phyloP scores from a whole-genome alignment of 2,329 filamentous ascomycete genomes.

The Moelleriella libera region DNA sequence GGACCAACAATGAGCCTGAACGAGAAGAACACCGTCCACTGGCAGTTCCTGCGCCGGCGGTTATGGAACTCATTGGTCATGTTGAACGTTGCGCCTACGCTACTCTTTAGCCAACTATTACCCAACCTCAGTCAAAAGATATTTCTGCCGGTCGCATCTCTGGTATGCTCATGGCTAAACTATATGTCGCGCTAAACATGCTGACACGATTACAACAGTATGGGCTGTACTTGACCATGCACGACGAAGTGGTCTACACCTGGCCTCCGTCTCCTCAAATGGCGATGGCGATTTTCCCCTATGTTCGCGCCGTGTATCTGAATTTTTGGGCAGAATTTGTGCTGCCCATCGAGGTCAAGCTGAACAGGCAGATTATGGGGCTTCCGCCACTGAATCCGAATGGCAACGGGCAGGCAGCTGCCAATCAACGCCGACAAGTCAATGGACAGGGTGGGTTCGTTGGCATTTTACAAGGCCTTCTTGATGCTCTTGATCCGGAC shows the following conservation, averaged over 20 bases:
- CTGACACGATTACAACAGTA: constrained; percentile 22
- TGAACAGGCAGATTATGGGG: constrained; percentile 32
- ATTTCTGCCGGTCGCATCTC: constrained; percentile 24
- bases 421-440: constrained; percentile 7
- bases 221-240: constrained; percentile 28
- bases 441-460: constrained; percentile 17
- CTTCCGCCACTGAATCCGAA: constrained; percentile 15
- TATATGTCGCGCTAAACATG: background rate
- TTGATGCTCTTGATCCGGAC: constrained; percentile 21
- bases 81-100: constrained; percentile 29
- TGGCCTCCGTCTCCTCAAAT: constrained; percentile 42
- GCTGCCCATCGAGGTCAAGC: constrained; percentile 29
- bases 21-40: constrained; percentile 9
- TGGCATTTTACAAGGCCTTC: constrained; percentile 20
- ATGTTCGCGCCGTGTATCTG: constrained; percentile 28
- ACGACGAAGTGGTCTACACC: constrained; percentile 27
- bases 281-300: constrained; percentile 34
- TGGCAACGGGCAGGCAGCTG: constrained; percentile 8
- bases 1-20: constrained; percentile 16
- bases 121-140: constrained; percentile 27
- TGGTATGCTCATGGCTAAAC: constrained; percentile 16
- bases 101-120: constrained; percentile 29
- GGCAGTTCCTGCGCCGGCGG: constrained; percentile 14
- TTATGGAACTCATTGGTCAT: constrained; percentile 21
- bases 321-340: constrained; percentile 31